A percentile compares a stretch with the other conserved stretches of the same genome.
Evolutionary conservation across 768 basidiomycete genomes (phyloP).

Genomic region (Pisolithus sp.): DNA sequence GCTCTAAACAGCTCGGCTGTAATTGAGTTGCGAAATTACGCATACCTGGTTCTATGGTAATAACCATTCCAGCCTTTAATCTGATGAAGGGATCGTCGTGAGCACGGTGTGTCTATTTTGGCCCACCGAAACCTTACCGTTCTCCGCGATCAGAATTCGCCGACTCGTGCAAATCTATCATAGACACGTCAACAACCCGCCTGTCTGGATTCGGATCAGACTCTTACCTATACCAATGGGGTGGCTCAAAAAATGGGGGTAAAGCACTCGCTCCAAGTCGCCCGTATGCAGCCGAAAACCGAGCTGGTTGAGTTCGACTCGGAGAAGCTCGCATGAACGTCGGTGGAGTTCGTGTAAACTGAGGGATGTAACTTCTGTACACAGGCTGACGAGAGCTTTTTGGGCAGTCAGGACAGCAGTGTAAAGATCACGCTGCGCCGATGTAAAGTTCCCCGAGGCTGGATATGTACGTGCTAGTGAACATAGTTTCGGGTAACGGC

Average conservation of each 20-base stretch:
- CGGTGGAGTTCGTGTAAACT: conserved; percentile 75
- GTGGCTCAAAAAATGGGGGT: conserved; percentile 91
- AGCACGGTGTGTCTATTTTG: not conserved
- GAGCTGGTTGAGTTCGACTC: conserved; percentile 66
- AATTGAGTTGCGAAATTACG: conserved; percentile 8
- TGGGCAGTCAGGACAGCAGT: conserved; percentile 67
- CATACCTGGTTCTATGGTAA: conserved; percentile 84
- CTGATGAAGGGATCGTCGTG: conserved; percentile 30
- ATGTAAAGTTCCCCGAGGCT: conserved; percentile 70
- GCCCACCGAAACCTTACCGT: conserved; percentile 34
- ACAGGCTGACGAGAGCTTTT: conserved; percentile 57
- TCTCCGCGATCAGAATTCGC: conserved; percentile 48
- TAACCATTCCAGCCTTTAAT: conserved; percentile 78
- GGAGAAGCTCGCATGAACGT: conserved; percentile 58
- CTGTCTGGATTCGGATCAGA: not conserved
- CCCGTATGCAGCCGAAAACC: conserved; percentile 37
- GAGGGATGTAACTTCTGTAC: conserved; percentile 49
- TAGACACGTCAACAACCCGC: conserved; percentile 5
- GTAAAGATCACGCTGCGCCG: conserved; percentile 82
- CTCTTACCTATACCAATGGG: conserved; percentile 80
- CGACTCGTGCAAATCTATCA: conserved; percentile 84
- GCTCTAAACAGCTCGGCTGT: not conserved
- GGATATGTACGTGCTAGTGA: conserved; percentile 79
- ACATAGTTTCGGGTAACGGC: not conserved
- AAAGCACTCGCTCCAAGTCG: conserved; percentile 65